Conservation (phyloP, 345 rosid species). For the Odontarrhena argentea region DNA sequence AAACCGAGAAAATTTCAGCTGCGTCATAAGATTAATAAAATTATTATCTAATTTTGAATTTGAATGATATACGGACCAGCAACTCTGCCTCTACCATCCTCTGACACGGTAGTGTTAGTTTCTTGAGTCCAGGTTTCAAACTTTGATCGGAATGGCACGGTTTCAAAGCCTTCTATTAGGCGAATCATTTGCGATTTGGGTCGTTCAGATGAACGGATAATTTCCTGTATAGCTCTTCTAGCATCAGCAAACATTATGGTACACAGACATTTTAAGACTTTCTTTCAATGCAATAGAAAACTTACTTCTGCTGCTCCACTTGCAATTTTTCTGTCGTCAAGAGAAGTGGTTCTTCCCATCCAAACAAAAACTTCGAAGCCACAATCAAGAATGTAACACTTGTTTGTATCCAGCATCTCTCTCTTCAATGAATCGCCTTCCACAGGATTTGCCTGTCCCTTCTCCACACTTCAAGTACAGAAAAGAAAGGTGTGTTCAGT, state of each 20-base stretch:
- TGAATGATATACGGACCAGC: conserved; percentile 62
- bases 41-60: conserved; percentile 4
- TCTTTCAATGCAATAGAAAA: conserved; percentile 1
- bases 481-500: conserved; percentile 36
- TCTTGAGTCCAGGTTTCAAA: conserved; percentile 91
- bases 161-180: conserved; percentile 95
- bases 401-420: conserved; percentile 75
- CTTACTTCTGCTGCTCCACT: conserved; percentile 45
- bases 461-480: conserved; percentile 58
- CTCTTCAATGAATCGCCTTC: conserved; percentile 72
- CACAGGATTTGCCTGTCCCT: conserved; percentile 76
- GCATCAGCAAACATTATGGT: conserved; percentile 33
- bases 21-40: background rate
- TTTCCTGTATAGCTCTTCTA: conserved; percentile 57
- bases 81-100: conserved; percentile 98
- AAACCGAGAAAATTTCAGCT: background rate
- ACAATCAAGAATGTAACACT: conserved; percentile 56
- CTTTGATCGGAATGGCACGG: conserved; percentile 80
- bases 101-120: conserved; percentile 73
- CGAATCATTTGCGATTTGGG: conserved; percentile 75
- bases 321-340: conserved; percentile 46
- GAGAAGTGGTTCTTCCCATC: conserved; percentile 48
- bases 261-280: conserved; percentile 1
- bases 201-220: conserved; percentile 58
- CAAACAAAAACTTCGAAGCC: conserved; percentile 46